phyloP scores from a whole-genome alignment of 129 eudicot species.

The Kitagawia praeruptora region DNA sequence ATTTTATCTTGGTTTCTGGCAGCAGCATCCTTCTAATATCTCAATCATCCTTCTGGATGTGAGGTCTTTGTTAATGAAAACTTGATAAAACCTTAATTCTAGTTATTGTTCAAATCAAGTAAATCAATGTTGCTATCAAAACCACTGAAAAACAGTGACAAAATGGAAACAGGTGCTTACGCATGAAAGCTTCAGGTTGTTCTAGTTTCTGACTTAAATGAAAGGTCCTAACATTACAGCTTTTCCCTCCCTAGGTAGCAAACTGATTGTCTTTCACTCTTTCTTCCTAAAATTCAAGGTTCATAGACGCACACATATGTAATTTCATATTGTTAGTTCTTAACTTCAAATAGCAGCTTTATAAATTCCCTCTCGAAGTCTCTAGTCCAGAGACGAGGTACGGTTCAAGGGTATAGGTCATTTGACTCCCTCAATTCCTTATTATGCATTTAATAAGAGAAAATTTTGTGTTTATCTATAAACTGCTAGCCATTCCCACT shows the following conservation, averaged over 20 bases:
- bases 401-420: not conserved
- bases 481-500: not conserved
- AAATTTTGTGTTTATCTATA: not conserved
- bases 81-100: not conserved
- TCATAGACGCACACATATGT: not conserved
- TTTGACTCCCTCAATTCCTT: not conserved
- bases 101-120: not conserved
- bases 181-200: not conserved
- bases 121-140: not conserved
- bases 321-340: too few relatives aligned
- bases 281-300: not conserved
- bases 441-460: not conserved
- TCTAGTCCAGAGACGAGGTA: not conserved
- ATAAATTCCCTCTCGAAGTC: not conserved
- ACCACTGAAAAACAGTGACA: not conserved
- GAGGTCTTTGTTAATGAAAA: not conserved
- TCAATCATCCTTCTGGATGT: not conserved
- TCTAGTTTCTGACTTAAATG: not conserved
- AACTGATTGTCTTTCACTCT: not conserved
- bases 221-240: not conserved
- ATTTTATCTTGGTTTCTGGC: not conserved
- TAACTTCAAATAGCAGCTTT: not conserved
- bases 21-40: not conserved
- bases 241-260: not conserved
- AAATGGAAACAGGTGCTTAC: not conserved